A percentile compares a stretch with the other conserved stretches of the same genome.
Evolutionary conservation across 108 stramenopile genomes (phyloP).

Genomic region (Skeletonema menzelii): DNA sequence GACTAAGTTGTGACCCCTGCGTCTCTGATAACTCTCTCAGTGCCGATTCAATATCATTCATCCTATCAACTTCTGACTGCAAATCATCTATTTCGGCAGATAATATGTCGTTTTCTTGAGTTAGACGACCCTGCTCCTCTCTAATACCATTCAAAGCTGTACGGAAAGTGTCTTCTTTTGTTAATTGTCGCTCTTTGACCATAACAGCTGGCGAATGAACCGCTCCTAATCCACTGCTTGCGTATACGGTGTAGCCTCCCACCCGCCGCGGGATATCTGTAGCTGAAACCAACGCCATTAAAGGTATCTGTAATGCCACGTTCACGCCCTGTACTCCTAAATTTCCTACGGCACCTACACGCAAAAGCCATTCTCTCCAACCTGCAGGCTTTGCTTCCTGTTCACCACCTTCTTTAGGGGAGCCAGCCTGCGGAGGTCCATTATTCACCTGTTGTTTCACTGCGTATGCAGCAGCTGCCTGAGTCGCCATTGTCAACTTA

Average conservation of each 20-base stretch:
- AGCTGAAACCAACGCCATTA: background rate
- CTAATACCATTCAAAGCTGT: constrained; percentile 38
- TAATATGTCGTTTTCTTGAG: constrained; percentile 36
- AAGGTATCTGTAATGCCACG: background rate
- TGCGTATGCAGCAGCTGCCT: background rate
- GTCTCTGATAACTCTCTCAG: constrained; percentile 21
- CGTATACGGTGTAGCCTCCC: constrained; percentile 3
- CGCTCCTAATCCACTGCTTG: constrained; percentile 30
- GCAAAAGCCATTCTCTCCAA: constrained; percentile 12
- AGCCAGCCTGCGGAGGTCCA: background rate
- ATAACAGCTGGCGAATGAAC: constrained; percentile 19
- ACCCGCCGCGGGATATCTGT: background rate
- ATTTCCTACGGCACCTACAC: constrained; percentile 23
- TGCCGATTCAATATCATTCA: constrained; percentile 41
- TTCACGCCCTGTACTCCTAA: constrained; percentile 23
- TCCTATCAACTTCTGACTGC: constrained; percentile 38
- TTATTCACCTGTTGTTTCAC: background rate
- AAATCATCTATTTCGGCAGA: constrained; percentile 39
- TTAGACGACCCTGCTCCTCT: constrained; percentile 28
- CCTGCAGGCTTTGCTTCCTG: constrained; percentile 17
- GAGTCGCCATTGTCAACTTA: background rate
- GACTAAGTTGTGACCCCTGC: constrained; percentile 38
- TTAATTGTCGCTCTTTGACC: constrained; percentile 34
- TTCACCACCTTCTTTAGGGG: background rate
- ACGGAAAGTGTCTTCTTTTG: constrained; percentile 47